These are phyloP conservation scores for Prunus davidiana DNA, from an alignment of 306 rosid species.

Conservation along the genomic window DNA sequence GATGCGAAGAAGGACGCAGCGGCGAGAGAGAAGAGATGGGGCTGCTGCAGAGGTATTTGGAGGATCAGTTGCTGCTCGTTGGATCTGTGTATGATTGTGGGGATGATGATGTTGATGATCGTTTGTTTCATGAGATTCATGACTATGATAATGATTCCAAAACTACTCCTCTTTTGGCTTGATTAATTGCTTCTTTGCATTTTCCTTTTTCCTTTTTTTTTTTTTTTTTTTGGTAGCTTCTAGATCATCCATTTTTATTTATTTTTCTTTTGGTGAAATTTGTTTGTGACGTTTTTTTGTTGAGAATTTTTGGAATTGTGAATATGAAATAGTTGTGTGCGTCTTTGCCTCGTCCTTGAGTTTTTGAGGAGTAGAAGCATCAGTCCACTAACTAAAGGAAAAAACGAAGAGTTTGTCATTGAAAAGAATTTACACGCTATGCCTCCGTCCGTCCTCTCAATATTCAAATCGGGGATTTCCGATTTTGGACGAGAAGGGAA, in stretches of 20 bases:
- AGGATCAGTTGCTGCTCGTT: slow-evolving; percentile 39
- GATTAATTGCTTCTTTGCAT: background rate
- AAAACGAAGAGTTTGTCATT: no score
- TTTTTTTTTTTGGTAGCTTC: background rate
- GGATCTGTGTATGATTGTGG: slow-evolving; percentile 41
- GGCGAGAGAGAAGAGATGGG: slow-evolving; percentile 20
- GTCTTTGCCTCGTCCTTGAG: no score
- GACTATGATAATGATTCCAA: background rate
- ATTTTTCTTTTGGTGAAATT: background rate
- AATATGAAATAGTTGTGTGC: no score
- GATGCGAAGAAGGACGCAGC: slow-evolving; percentile 38
- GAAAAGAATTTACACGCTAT: no score
- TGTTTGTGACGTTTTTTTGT: background rate
- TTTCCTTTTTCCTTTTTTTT: background rate
- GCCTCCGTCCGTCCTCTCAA: no score
- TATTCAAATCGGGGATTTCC: no score
- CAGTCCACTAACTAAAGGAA: no score
- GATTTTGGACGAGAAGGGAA: no score
- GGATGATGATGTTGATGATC: slow-evolving; percentile 10
- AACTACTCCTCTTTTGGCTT: slow-evolving; percentile 8
- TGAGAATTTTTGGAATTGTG: no score
- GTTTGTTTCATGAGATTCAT: background rate
- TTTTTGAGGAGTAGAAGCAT: no score
- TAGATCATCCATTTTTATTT: background rate
- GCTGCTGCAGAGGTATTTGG: slow-evolving; percentile 44